Conservation (phyloP, 1,284 basidiomycete species). For the Meripilus lineatus region DNA sequence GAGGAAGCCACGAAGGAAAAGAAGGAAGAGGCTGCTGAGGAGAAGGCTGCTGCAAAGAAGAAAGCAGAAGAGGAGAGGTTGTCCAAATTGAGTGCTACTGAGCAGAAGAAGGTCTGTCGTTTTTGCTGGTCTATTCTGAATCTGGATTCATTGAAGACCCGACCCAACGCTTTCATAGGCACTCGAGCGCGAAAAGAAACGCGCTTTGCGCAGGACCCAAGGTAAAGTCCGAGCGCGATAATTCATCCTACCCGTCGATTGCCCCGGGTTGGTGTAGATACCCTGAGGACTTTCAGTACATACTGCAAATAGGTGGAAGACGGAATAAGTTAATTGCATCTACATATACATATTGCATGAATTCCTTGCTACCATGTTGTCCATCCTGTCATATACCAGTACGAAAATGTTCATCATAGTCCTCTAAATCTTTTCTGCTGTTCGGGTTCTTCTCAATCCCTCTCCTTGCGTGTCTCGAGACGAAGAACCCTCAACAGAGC, state of each 20-base stretch:
- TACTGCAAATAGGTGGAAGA: constrained; percentile 2
- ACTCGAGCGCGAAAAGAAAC: constrained; percentile 74
- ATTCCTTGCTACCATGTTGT: constrained; percentile 10
- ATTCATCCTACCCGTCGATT: no score
- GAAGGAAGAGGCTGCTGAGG: constrained; percentile 68
- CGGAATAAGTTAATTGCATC: constrained; percentile 20
- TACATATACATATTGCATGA: constrained; percentile 22
- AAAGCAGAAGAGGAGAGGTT: constrained; percentile 70
- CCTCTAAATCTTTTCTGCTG: no score
- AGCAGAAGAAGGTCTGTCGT: constrained; percentile 52
- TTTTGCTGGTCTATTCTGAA: background rate
- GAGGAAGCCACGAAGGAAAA: constrained; percentile 68
- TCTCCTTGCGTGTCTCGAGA: no score
- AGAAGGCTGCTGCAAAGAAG: constrained; percentile 68
- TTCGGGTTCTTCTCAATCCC: no score
- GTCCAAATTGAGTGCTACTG: constrained; percentile 69
- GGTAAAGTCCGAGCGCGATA: constrained; percentile 52
- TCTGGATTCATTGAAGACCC: no score
- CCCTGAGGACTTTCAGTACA: constrained; percentile 2
- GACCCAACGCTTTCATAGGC: constrained; percentile 33
- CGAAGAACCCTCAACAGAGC: no score
- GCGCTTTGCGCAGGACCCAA: constrained; percentile 62
- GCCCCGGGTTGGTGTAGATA: no score
- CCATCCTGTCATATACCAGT: constrained; percentile 3
- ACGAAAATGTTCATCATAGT: no score